Conservation (phyloP, 345 rosid species). For the Clausena lansium region DNA sequence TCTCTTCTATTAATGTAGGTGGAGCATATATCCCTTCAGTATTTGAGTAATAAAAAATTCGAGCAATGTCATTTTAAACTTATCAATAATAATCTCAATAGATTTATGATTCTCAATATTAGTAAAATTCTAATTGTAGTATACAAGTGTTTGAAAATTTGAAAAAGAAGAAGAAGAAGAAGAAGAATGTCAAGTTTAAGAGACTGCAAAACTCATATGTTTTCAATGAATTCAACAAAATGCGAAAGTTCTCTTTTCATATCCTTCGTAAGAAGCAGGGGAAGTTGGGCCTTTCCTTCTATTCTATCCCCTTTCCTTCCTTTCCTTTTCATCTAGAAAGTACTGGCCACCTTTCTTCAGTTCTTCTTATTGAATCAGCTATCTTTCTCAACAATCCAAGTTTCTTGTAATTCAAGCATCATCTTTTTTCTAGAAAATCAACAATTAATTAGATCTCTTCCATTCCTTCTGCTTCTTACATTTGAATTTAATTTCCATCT, state of each 20-base stretch:
- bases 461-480: background rate
- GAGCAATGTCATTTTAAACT: too few relatives aligned
- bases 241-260: background rate
- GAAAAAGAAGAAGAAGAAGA: too few relatives aligned
- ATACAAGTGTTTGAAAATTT: too few relatives aligned
- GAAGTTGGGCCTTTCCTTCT: background rate
- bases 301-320: too few relatives aligned
- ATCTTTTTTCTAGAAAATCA: background rate
- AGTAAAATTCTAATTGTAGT: too few relatives aligned
- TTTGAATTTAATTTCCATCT: background rate
- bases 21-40: too few relatives aligned
- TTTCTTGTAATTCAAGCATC: background rate
- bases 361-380: background rate
- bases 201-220: too few relatives aligned
- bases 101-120: too few relatives aligned
- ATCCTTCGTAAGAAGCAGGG: background rate
- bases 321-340: background rate
- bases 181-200: too few relatives aligned
- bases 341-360: background rate
- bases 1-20: too few relatives aligned
- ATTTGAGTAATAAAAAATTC: too few relatives aligned
- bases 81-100: too few relatives aligned
- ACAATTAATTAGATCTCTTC: background rate
- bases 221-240: background rate
- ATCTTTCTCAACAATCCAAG: background rate